Evolutionary conservation across 192 early-diverging fungal species (phyloP).

Genomic region (Coemansia javaensis): DNA sequence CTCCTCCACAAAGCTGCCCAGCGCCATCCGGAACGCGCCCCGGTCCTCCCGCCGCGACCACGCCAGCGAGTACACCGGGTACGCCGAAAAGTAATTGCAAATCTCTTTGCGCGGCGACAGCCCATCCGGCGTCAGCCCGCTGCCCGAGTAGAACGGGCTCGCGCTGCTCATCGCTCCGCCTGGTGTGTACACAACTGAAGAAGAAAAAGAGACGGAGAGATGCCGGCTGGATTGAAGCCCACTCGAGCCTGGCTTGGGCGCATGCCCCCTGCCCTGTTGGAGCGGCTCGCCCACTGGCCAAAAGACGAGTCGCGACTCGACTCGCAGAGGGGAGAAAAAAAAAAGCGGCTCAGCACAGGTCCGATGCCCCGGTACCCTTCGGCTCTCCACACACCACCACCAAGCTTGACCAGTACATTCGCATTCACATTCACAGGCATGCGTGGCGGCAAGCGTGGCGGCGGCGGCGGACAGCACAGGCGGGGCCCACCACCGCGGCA

Average conservation of each 20-base stretch:
- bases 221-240: too few relatives aligned
- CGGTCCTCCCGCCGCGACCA: conserved; percentile 64
- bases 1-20: conserved; percentile 77
- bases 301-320: too few relatives aligned
- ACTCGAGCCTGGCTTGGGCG: too few relatives aligned
- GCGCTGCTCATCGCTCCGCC: conserved; percentile 48
- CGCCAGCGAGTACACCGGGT: conserved; percentile 82
- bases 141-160: conserved; percentile 35
- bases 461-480: conserved; percentile 2
- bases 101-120: conserved; percentile 64
- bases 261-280: too few relatives aligned
- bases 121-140: conserved; percentile 22
- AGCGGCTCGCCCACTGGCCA: too few relatives aligned
- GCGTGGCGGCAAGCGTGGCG: too few relatives aligned
- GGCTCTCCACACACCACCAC: too few relatives aligned
- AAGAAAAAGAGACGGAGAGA: neutral
- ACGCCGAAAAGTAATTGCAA: conserved; percentile 75
- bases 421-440: too few relatives aligned
- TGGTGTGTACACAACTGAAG: neutral
- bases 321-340: too few relatives aligned
- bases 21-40: conserved; percentile 69
- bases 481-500: conserved; percentile 12
- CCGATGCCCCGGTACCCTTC: too few relatives aligned
- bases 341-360: too few relatives aligned
- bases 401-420: too few relatives aligned